Percentiles rank a stretch among this genome's conserved stretches.
phyloP scores from a whole-genome alignment of 1,139 yeast genomes.

The Protomyces lactucae-debilis region DNA sequence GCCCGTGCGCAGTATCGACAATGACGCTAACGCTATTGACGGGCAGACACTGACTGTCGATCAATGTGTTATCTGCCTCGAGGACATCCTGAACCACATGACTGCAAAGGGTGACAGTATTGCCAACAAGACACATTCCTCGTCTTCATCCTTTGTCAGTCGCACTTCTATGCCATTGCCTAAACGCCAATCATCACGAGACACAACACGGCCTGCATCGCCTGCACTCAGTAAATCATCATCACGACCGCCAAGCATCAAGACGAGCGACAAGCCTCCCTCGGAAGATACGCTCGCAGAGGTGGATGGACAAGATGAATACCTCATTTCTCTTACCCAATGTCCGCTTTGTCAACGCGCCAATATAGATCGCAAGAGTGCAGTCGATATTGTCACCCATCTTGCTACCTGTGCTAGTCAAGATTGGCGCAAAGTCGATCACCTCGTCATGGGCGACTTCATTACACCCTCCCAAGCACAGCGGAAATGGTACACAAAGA shows the following conservation, averaged over 20 bases:
- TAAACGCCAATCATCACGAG: not conserved
- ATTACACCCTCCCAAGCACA: conserved; percentile 80
- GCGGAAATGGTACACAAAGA: conserved; percentile 81
- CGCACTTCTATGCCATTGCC: not conserved
- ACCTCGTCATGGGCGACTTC: conserved; percentile 61
- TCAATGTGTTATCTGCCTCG: conserved; percentile 58
- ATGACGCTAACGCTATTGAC: conserved; percentile 5
- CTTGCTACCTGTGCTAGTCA: conserved; percentile 79
- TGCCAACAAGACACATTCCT: not conserved
- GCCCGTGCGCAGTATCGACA: not conserved
- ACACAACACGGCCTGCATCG: not conserved
- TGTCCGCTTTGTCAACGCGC: conserved; percentile 77
- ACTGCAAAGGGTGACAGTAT: not conserved
- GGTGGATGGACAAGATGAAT: conserved; percentile 36
- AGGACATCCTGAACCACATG: conserved; percentile 38
- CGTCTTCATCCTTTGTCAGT: not conserved
- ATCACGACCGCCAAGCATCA: not conserved
- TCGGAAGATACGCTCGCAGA: not conserved
- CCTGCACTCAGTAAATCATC: not conserved
- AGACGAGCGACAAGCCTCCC: not conserved
- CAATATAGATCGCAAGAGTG: conserved; percentile 52
- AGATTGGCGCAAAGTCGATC: conserved; percentile 67
- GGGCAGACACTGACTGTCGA: conserved; percentile 51
- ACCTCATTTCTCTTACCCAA: conserved; percentile 54
- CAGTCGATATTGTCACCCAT: conserved; percentile 72